These are phyloP conservation scores for Oryza rufipogon DNA, from an alignment of 176 grass and related monocot species.

Conservation along the genomic window DNA sequence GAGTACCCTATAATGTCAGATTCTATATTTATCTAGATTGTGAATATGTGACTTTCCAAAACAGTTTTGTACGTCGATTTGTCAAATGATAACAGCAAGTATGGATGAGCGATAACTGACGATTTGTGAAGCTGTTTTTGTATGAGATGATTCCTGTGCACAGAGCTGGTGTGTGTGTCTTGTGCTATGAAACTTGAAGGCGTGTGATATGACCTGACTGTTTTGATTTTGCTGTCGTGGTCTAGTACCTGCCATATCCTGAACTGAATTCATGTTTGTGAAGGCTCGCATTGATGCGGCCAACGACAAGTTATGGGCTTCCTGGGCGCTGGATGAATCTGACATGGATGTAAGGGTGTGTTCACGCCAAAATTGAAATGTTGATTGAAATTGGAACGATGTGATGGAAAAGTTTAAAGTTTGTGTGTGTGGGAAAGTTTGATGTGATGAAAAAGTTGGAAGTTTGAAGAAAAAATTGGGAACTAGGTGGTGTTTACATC, in stretches of 20 bases:
- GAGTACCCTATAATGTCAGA: not conserved
- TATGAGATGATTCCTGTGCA: not conserved
- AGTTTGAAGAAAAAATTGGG: too few relatives aligned
- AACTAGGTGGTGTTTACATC: too few relatives aligned
- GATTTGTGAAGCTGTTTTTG: not conserved
- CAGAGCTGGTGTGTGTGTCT: not conserved
- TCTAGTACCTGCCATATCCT: not conserved
- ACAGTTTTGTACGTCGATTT: constrained; percentile 44
- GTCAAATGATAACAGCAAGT: not conserved
- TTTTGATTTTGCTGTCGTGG: not conserved
- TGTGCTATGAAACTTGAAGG: not conserved
- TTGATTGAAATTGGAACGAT: too few relatives aligned
- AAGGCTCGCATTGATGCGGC: not conserved
- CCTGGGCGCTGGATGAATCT: not conserved
- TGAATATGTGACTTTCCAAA: constrained; percentile 1
- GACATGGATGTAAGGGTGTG: not conserved
- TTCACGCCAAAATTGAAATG: too few relatives aligned
- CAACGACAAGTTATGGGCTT: not conserved
- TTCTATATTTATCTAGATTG: constrained; percentile 39
- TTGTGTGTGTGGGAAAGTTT: too few relatives aligned
- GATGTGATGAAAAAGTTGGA: too few relatives aligned
- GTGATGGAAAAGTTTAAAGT: too few relatives aligned
- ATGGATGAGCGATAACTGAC: not conserved
- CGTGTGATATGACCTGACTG: constrained; percentile 20
- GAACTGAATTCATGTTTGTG: not conserved